Percentiles rank a stretch among this genome's conserved stretches.
Conservation (phyloP, 768 basidiomycete species). For the Crepidotus variabilis region DNA sequence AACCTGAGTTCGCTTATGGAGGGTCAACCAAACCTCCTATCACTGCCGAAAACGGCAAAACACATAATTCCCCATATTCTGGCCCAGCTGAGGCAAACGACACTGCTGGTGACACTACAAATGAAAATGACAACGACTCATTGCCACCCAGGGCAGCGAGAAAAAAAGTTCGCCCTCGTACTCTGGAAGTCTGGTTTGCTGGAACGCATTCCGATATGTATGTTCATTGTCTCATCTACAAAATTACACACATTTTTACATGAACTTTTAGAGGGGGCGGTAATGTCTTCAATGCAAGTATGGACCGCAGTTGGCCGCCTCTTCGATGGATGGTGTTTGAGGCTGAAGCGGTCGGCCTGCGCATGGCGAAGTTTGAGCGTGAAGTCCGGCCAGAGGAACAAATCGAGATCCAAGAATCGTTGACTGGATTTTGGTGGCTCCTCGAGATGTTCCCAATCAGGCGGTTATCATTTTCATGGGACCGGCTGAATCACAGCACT, state of each 20-base stretch:
- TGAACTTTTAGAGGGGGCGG: slow-evolving; percentile 17
- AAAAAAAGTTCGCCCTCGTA: no score
- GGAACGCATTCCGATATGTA: slow-evolving; percentile 15
- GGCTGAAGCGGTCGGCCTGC: slow-evolving; percentile 16
- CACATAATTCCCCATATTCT: background rate
- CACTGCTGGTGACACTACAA: background rate
- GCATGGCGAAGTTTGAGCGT: slow-evolving; percentile 4
- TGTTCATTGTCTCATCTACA: background rate
- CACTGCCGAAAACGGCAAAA: background rate
- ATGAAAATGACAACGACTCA: no score
- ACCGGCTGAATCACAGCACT: background rate
- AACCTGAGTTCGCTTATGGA: slow-evolving; percentile 37
- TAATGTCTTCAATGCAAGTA: slow-evolving; percentile 12
- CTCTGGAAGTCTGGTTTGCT: slow-evolving; percentile 13
- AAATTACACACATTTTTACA: background rate
- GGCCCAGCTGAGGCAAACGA: background rate
- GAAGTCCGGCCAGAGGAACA: slow-evolving; percentile 5
- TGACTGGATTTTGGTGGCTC: slow-evolving; percentile 16
- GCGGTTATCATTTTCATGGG: slow-evolving; percentile 6
- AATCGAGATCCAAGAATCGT: slow-evolving; percentile 16
- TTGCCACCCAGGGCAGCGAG: no score
- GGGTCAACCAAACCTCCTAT: background rate
- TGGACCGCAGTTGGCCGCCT: slow-evolving; percentile 18
- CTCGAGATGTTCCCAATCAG: slow-evolving; percentile 12
- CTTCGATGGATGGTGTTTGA: slow-evolving; percentile 23